Evolutionary conservation across 805 yeast genomes (phyloP), one percentile per base, ranked within the genome.

Genomic region (Zygosaccharomyces kombuchaensis): DNA sequence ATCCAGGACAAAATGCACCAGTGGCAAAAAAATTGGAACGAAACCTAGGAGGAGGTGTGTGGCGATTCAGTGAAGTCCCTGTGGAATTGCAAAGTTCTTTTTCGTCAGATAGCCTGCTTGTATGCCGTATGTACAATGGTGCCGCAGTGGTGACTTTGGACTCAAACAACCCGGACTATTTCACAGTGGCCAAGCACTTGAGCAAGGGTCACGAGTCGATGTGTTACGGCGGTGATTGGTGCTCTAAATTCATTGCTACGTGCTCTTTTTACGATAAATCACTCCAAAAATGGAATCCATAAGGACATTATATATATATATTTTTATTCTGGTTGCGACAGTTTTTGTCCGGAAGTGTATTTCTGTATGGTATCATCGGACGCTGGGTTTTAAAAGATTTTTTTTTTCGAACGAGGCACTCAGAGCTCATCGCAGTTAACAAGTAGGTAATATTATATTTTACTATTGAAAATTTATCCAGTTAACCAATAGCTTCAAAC

Each of bases 151-250:
- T 90, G 0, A 62, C 62, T 10, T 58, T 73, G n/a, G 48, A 50
- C 9, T 45, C 53, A 2, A 50, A 53, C 1, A 56, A 67, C 44
- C 59, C 63, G 2, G 68, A 70, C 21, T 75, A 73, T 45, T 59
- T 63, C 39, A 37, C 44, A 26, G 56, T 52, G 6, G 39, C 32
- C 5, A 40, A 53, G 14, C 59, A 46, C 36, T 76, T 78, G 60
- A 82, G 82, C 57, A 73, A 75, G 9, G 85, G 84, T 25, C 98
- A 91, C 60, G 82, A 81, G 40, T 87, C 96, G 48, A 91, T 93
- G 88, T 90, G 91, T 45, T 91, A 91, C 59, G 99, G 98, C 0
- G 96, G 95, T 4, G 96, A 86, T 59, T 90, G 97, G 96, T 65
- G 73, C 10, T 58, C 59, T 1, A 71, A 71, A 4, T 78, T 73